Evolutionary conservation across 2,329 filamentous ascomycete genomes (phyloP).

Genomic region (Dendrostoma leiphaemia): DNA sequence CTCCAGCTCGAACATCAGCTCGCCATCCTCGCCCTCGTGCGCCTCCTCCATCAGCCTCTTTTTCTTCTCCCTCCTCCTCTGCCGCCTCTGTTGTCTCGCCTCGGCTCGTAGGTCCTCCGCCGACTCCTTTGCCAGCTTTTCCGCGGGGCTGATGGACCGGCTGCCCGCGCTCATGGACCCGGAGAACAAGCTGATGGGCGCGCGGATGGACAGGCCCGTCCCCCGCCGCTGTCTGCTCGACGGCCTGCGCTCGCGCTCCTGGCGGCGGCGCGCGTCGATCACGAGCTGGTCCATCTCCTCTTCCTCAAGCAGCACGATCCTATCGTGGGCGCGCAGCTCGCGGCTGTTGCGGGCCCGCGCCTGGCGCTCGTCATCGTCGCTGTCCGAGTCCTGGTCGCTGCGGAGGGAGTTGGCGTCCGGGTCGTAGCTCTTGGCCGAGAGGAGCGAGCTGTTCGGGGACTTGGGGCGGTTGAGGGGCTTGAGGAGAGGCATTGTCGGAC

Average conservation of each 20-base stretch:
- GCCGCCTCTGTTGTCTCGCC: slow-evolving; percentile 48
- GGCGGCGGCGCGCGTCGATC: slow-evolving; percentile 45
- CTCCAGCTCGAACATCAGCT: slow-evolving; percentile 89
- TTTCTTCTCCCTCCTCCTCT: slow-evolving; percentile 52
- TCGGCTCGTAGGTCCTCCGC: slow-evolving; percentile 48
- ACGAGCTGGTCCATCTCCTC: slow-evolving; percentile 67
- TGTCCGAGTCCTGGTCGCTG: slow-evolving; percentile 73
- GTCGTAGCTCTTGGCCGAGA: slow-evolving; percentile 65
- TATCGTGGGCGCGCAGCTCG: slow-evolving; percentile 68
- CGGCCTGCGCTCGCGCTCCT: slow-evolving; percentile 46
- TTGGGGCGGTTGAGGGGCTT: slow-evolving; percentile 17
- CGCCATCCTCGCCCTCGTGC: slow-evolving; percentile 65
- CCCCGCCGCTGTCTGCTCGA: slow-evolving; percentile 10
- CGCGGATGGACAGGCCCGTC: slow-evolving; percentile 48
- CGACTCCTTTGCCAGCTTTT: slow-evolving; percentile 34
- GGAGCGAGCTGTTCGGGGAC: slow-evolving; percentile 40
- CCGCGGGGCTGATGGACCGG: slow-evolving; percentile 37
- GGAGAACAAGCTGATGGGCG: slow-evolving; percentile 45
- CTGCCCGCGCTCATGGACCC: slow-evolving; percentile 35
- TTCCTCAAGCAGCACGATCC: slow-evolving; percentile 71
- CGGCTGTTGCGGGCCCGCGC: slow-evolving; percentile 64
- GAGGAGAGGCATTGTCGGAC: slow-evolving; percentile 18
- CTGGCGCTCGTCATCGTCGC: slow-evolving; percentile 70
- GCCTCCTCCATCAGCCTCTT: slow-evolving; percentile 52
- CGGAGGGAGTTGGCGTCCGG: slow-evolving; percentile 67